These are phyloP conservation scores for Chytriomyces sp. DNA, from an alignment of 192 early-diverging fungal species.

Conservation along the genomic window DNA sequence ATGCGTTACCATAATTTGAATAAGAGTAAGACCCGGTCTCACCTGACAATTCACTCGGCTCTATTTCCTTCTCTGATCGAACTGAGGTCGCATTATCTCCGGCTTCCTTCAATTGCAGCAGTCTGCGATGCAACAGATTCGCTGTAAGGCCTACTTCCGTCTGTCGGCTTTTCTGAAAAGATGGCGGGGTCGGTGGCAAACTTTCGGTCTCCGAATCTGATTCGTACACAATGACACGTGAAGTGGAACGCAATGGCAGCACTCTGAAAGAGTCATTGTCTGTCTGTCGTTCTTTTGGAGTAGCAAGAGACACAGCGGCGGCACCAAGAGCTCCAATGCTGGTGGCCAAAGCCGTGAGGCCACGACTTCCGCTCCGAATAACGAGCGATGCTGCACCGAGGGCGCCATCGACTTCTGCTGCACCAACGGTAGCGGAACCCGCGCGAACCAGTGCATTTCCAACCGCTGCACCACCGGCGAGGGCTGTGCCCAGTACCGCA, in stretches of 20 bases:
- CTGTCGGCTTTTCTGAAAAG: no score
- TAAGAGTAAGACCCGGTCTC: no score
- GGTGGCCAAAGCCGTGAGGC: not conserved
- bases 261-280: not conserved
- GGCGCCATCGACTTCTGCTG: not conserved
- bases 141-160: no score
- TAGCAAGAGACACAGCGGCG: not conserved
- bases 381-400: not conserved
- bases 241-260: not conserved
- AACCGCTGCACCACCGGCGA: not conserved
- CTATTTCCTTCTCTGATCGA: no score
- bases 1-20: no score
- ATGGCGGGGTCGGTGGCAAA: no score
- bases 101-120: no score
- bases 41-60: no score
- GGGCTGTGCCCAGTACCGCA: not conserved
- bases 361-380: not conserved
- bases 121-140: no score
- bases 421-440: not conserved
- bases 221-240: not conserved
- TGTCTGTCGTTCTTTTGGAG: not conserved
- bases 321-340: not conserved
- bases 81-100: no score
- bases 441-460: not conserved
- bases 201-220: not conserved